Conservation (phyloP, 176 grass and related monocot species). For the Stipa capillata region DNA sequence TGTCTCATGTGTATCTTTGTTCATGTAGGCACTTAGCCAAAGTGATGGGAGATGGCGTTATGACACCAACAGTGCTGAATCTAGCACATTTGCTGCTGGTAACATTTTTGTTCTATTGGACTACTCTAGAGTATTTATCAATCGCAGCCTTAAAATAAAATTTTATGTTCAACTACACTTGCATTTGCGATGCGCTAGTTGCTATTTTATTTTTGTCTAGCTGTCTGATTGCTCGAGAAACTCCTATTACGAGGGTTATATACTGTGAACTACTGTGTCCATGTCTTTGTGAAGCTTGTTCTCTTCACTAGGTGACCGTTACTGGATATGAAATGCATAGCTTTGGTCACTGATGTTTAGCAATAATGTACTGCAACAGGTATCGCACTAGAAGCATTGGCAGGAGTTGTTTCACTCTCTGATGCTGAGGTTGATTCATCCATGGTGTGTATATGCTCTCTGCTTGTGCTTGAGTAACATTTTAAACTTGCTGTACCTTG, state of each 20-base stretch:
- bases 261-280: background rate
- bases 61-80: constrained; percentile 85
- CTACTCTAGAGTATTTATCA: background rate
- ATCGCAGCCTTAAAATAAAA: background rate
- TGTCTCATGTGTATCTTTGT: constrained; percentile 16
- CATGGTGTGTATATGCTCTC: constrained; percentile 39
- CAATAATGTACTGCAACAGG: constrained; percentile 45
- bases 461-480: background rate
- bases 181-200: background rate
- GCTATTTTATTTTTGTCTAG: background rate
- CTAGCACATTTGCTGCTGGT: constrained; percentile 93
- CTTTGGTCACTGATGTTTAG: background rate
- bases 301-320: background rate
- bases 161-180: background rate
- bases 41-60: constrained; percentile 93
- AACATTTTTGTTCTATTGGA: constrained; percentile 6
- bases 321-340: background rate
- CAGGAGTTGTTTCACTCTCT: constrained; percentile 69
- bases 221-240: background rate
- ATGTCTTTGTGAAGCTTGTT: background rate
- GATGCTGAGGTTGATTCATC: constrained; percentile 65
- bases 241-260: background rate
- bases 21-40: constrained; percentile 74
- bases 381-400: constrained; percentile 76
- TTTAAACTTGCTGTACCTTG: background rate